phyloP scores from a whole-genome alignment of 2,329 filamentous ascomycete genomes.

The Trichoderma atrobrunneum region DNA sequence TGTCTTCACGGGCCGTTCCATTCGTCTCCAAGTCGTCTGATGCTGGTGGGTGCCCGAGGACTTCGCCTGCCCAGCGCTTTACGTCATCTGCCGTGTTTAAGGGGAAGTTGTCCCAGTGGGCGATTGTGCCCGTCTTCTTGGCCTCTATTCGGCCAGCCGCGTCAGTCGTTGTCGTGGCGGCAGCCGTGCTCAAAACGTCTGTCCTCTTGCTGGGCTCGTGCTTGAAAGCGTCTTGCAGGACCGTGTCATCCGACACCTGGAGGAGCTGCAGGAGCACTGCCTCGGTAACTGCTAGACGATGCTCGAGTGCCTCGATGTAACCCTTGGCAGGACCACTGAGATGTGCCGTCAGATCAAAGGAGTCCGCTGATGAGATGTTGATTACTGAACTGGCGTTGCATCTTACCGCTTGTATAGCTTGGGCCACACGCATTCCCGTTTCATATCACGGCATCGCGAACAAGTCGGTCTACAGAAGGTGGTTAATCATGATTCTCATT shows the following conservation, averaged over 20 bases:
- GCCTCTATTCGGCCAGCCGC: constrained; percentile 13
- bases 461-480: background rate
- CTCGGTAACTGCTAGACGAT: constrained; percentile 12
- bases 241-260: background rate
- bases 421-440: constrained; percentile 12
- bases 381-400: background rate
- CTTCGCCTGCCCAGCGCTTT: constrained; percentile 13
- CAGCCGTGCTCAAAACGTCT: background rate
- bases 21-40: background rate
- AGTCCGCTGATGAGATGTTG: no score
- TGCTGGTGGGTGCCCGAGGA: background rate
- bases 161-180: background rate
- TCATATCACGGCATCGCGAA: constrained; percentile 15
- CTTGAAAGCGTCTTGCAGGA: constrained; percentile 4
- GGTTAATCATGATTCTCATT: background rate
- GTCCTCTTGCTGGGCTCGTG: background rate
- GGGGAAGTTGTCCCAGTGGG: constrained; percentile 13
- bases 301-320: constrained; percentile 11
- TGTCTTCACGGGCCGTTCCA: background rate
- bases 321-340: constrained; percentile 9
- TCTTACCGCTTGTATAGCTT: constrained; percentile 18
- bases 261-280: constrained; percentile 11
- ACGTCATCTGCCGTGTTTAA: constrained; percentile 6
- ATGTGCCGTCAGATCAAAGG: background rate
- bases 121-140: constrained; percentile 15